phyloP scores from a whole-genome alignment of 305 asterid species.

The Rubia occidens region DNA sequence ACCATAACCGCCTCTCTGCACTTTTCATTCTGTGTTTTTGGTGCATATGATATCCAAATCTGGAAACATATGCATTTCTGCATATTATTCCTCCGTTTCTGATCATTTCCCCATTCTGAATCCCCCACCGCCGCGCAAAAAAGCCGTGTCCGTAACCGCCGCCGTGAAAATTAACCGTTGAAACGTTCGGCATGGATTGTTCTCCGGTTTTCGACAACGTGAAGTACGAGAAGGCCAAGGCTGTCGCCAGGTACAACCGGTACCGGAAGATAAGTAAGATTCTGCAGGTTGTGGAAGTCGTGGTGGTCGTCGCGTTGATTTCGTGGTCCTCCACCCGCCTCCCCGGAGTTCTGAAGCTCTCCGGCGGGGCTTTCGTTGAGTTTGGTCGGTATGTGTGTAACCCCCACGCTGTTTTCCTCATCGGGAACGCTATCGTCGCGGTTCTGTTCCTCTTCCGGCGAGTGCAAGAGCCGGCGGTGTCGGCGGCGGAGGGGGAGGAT shows the following conservation, averaged over 20 bases:
- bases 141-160: background rate
- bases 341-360: constrained; percentile 26
- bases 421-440: constrained; percentile 63
- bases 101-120: constrained; percentile 17
- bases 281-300: constrained; percentile 26
- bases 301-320: constrained; percentile 31
- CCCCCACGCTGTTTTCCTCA: constrained; percentile 64
- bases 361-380: constrained; percentile 16
- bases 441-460: constrained; percentile 40
- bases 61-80: constrained; percentile 19
- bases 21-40: constrained; percentile 9
- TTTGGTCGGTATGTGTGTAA: constrained; percentile 35
- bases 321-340: constrained; percentile 57
- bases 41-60: constrained; percentile 27
- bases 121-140: constrained; percentile 23
- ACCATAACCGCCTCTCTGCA: background rate
- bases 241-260: constrained; percentile 36
- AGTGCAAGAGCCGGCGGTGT: background rate
- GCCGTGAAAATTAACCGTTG: too few relatives aligned
- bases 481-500: background rate
- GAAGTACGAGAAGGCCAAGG: constrained; percentile 29
- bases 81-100: constrained; percentile 12
- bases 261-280: constrained; percentile 30
- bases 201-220: constrained; percentile 21
- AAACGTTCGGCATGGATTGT: constrained; percentile 19